Evolutionary conservation across 2,329 filamentous ascomycete species (phyloP).

Genomic region (Colletotrichum cuscutae): DNA sequence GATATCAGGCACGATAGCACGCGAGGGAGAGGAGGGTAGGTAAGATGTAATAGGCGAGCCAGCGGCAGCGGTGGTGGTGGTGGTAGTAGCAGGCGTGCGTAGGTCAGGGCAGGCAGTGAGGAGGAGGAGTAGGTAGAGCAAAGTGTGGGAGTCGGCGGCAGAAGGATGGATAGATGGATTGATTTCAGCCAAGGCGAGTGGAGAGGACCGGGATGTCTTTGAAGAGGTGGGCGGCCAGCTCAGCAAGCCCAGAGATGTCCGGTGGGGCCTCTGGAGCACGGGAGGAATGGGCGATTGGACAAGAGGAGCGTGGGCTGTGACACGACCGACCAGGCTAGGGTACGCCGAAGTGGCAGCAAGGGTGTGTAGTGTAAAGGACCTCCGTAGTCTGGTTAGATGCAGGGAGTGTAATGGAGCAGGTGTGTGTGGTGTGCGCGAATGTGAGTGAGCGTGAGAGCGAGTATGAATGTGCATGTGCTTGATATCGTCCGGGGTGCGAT

Average conservation of each 20-base stretch:
- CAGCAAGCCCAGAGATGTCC: conserved; percentile 35
- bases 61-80: conserved; percentile 12
- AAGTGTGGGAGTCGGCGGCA: conserved; percentile 28
- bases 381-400: conserved; percentile 17
- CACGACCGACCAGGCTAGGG: conserved; percentile 36
- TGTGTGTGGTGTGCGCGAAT: conserved; percentile 20
- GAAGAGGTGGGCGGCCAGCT: conserved; percentile 34
- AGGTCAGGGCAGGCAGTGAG: neutral
- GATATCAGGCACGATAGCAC: conserved; percentile 32
- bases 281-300: conserved; percentile 44
- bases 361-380: conserved; percentile 28
- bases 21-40: conserved; percentile 35
- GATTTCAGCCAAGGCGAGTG: conserved; percentile 31
- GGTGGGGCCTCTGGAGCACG: conserved; percentile 34
- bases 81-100: conserved; percentile 7
- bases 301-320: conserved; percentile 45
- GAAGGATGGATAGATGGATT: conserved; percentile 25
- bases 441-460: too few species aligned
- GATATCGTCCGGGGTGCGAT: conserved; percentile 30
- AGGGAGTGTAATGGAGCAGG: conserved; percentile 22
- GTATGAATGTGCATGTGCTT: conserved; percentile 6
- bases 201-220: conserved; percentile 29
- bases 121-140: neutral
- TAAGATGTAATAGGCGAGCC: conserved; percentile 33
- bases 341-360: conserved; percentile 34